Evolutionary conservation across 176 grass and related monocot genomes (phyloP), one percentile per base, ranked within the genome.

Genomic region (Avena sativa): DNA sequence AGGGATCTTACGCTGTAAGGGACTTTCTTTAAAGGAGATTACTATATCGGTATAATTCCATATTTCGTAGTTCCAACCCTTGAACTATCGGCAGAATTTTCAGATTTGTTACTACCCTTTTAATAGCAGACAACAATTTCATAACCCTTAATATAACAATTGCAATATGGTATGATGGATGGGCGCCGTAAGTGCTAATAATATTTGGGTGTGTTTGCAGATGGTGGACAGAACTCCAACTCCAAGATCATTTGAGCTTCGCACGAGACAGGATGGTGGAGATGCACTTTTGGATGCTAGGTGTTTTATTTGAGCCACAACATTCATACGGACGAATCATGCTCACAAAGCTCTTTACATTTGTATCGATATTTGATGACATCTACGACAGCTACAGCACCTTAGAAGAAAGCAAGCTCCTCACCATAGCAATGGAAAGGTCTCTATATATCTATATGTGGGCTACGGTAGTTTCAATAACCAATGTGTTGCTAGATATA

Each of bases 141-240:
- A 44, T 71, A 20, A 10, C 8, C 36, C 68, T 44, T 43, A 71
- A 43, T 1, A 5, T 43, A 71, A 43, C 7, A 5, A 14, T 36
- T 40, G 8, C 34, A 38, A 55, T 55, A 58, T 23, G 58, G 9
- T 23, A n/a, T 61, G 19, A 59, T n/a, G 56, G 19, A 8, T 59
- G 8, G 20, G n/a, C 23, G 11, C 59, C 59, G 38, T 40, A 40
- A 40, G 20, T 62, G 59, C 9, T 62, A 4, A 62, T 2, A 15
- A n/a, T 12, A 30, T 32, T 8, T 67, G 4, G 1, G 26, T 32
- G 13, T 40, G 0, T 14, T 73, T 76, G 44, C 71, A 94, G 92
- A 16, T 94, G 90, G 93, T 92, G 90, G 90, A 88, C 90, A 43
- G 81, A 76, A 36, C 51, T 88, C 5, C 63, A 81, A 12, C 79